Percentiles rank a stretch among this genome's conserved stretches.
phyloP scores from a whole-genome alignment of 2,329 filamentous ascomycete genomes.

The Stachybotrys elegans region DNA sequence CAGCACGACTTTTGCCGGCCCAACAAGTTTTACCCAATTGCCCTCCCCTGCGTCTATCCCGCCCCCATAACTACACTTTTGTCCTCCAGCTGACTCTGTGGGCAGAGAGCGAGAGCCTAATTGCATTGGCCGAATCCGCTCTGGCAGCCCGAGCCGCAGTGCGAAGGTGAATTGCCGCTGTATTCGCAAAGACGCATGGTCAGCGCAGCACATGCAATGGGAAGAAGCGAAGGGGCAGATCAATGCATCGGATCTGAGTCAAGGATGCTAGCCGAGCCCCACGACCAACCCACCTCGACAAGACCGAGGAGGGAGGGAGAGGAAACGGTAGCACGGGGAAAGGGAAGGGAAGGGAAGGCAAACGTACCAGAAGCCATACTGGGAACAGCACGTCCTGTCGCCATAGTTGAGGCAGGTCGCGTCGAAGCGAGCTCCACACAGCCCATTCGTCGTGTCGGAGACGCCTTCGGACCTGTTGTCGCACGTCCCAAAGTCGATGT shows the following conservation, averaged over 20 bases:
- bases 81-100: no score
- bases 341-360: neutral
- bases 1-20: no score
- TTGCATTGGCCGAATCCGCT: slow-evolving; percentile 25
- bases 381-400: slow-evolving; percentile 29
- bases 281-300: neutral
- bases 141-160: slow-evolving; percentile 31
- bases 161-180: slow-evolving; percentile 20
- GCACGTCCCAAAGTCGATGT: slow-evolving; percentile 28
- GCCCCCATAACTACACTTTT: no score
- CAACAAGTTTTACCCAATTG: no score
- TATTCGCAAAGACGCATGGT: slow-evolving; percentile 3
- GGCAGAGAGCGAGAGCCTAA: no score
- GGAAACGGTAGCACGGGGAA: neutral
- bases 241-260: no score
- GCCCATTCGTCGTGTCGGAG: slow-evolving; percentile 28
- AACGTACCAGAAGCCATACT: slow-evolving; percentile 29
- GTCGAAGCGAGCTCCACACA: slow-evolving; percentile 25
- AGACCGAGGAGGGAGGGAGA: neutral
- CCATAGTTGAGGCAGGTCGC: slow-evolving; percentile 27
- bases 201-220: neutral
- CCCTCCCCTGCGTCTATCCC: no score
- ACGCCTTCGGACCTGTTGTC: slow-evolving; percentile 14
- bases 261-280: no score
- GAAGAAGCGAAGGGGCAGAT: no score